Percentiles rank a stretch among this genome's conserved stretches.
phyloP scores from a whole-genome alignment of 768 basidiomycete genomes.

The Artomyces pyxidatus region DNA sequence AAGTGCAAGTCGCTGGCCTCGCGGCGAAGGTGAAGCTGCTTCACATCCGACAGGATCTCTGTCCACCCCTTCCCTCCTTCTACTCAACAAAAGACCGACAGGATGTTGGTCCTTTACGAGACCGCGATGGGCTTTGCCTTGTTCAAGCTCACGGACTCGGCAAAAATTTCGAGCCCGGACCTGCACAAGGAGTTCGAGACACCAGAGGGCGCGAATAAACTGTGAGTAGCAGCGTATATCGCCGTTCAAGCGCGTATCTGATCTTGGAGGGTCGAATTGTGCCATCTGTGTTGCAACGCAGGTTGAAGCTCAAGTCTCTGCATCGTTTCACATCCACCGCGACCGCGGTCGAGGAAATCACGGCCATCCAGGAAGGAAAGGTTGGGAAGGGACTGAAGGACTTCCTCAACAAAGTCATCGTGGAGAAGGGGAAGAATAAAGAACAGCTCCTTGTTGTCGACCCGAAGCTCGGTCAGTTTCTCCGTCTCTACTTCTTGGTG shows the following conservation, averaged over 20 bases:
- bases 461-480: slow-evolving; percentile 71
- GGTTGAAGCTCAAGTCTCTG: slow-evolving; percentile 88
- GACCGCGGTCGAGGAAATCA: slow-evolving; percentile 93
- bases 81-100: slow-evolving; percentile 15
- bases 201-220: slow-evolving; percentile 84
- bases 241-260: too few relatives aligned
- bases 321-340: slow-evolving; percentile 97
- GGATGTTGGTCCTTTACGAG: slow-evolving; percentile 98
- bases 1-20: background rate
- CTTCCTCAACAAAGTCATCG: slow-evolving; percentile 79
- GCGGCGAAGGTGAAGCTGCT: background rate
- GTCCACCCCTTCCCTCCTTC: background rate
- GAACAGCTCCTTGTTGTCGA: slow-evolving; percentile 83
- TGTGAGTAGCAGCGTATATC: too few relatives aligned
- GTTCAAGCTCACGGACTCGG: slow-evolving; percentile 88
- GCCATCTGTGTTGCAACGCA: slow-evolving; percentile 23
- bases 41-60: background rate
- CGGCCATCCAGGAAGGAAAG: slow-evolving; percentile 87
- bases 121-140: slow-evolving; percentile 95
- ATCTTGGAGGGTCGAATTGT: too few relatives aligned
- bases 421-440: slow-evolving; percentile 87
- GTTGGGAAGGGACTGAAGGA: slow-evolving; percentile 88
- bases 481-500: too few relatives aligned
- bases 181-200: slow-evolving; percentile 90
- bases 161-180: slow-evolving; percentile 80